Percentiles rank a stretch among this genome's conserved stretches.
These are phyloP conservation scores for Termitomyces sp. DNA, from an alignment of 768 basidiomycete genomes.

Conservation along the genomic window DNA sequence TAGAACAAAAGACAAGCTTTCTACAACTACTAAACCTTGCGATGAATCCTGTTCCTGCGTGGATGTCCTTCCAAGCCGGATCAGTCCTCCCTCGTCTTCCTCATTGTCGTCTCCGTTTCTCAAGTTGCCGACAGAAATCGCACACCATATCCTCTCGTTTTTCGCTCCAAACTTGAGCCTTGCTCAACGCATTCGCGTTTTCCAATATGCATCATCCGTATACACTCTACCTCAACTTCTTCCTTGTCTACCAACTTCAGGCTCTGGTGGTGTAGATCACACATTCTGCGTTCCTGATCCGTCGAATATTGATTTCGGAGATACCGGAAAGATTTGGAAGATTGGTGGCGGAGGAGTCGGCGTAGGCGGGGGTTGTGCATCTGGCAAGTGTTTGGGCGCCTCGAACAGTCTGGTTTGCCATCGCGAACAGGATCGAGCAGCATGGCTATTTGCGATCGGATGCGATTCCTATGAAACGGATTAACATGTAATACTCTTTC, in stretches of 20 bases:
- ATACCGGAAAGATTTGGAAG: constrained; percentile 7
- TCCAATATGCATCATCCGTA: constrained; percentile 40
- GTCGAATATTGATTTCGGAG: constrained; percentile 19
- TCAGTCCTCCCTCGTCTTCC: background rate
- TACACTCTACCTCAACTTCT: constrained; percentile 37
- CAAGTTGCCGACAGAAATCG: constrained; percentile 49
- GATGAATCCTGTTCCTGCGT: background rate
- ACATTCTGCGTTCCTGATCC: constrained; percentile 27
- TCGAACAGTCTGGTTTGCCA: constrained; percentile 31
- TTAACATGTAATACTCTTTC: background rate
- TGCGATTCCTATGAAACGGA: constrained; percentile 39
- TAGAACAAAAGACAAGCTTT: background rate
- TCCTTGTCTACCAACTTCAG: constrained; percentile 11
- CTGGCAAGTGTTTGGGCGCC: constrained; percentile 33
- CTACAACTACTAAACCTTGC: background rate
- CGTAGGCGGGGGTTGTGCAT: constrained; percentile 18
- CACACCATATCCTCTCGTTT: constrained; percentile 50
- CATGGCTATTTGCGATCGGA: constrained; percentile 41
- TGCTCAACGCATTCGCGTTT: constrained; percentile 48
- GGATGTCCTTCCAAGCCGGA: background rate
- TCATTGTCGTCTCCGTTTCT: constrained; percentile 25
- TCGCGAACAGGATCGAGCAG: constrained; percentile 34
- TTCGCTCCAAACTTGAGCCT: constrained; percentile 52
- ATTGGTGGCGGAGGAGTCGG: constrained; percentile 16
- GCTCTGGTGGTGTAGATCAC: background rate